phyloP scores from a whole-genome alignment of 768 basidiomycete genomes.

The Lactarius hatsudake region DNA sequence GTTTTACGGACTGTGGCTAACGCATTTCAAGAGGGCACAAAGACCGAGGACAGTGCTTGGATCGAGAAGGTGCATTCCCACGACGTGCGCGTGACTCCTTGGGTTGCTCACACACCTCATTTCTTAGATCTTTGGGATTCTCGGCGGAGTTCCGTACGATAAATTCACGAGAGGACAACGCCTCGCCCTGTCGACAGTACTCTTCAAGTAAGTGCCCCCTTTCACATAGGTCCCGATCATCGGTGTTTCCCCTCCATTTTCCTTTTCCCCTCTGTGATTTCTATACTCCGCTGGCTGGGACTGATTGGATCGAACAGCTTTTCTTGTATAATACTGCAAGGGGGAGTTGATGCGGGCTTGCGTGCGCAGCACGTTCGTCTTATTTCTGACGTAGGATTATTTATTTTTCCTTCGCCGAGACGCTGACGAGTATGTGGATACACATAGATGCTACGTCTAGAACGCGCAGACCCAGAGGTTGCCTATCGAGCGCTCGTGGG shows the following conservation, averaged over 20 bases:
- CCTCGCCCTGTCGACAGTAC: slow-evolving; percentile 73
- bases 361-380: slow-evolving; percentile 46
- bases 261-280: not conserved
- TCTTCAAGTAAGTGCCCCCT: slow-evolving; percentile 74
- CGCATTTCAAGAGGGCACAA: slow-evolving; percentile 57
- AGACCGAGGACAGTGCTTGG: slow-evolving; percentile 48
- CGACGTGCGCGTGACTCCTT: not conserved
- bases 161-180: slow-evolving; percentile 67
- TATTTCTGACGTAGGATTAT: slow-evolving; percentile 44
- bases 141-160: slow-evolving; percentile 51
- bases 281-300: slow-evolving; percentile 5
- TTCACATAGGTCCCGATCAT: not conserved
- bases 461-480: slow-evolving; percentile 63
- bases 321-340: slow-evolving; percentile 55
- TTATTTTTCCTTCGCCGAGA: slow-evolving; percentile 2
- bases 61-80: slow-evolving; percentile 43
- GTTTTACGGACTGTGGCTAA: slow-evolving; percentile 80
- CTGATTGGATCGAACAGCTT: slow-evolving; percentile 43
- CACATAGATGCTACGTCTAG: slow-evolving; percentile 42
- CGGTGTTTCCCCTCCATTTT: not conserved
- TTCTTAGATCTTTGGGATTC: slow-evolving; percentile 52
- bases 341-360: slow-evolving; percentile 40
- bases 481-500: slow-evolving; percentile 69
- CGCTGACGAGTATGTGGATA: slow-evolving; percentile 9
- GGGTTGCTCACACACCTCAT: slow-evolving; percentile 8